Percentiles rank a stretch among this genome's conserved stretches.
Evolutionary conservation across 352 stramenopile genomes (phyloP).

Genomic region (Elongisporangium anandrum): DNA sequence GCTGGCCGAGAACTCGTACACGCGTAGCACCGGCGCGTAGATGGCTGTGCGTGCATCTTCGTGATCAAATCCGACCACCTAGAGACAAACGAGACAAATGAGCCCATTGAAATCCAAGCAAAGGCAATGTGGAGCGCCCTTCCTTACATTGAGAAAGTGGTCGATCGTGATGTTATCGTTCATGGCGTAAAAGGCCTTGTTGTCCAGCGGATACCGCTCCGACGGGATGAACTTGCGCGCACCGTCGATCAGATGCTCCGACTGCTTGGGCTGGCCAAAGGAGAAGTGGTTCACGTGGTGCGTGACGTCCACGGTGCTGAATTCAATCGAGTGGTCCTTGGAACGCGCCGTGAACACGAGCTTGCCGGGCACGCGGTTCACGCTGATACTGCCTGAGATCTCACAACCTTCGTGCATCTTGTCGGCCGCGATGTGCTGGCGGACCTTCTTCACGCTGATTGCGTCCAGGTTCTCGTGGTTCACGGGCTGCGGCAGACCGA

Average conservation of each 20-base stretch:
- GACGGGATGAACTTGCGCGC: slow-evolving; percentile 37
- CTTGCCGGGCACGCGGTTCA: slow-evolving; percentile 71
- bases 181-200: slow-evolving; percentile 41
- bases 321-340: slow-evolving; percentile 67
- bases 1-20: slow-evolving; percentile 77
- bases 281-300: slow-evolving; percentile 82
- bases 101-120: not conserved
- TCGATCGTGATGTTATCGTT: slow-evolving; percentile 75
- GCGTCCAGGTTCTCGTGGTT: slow-evolving; percentile 48
- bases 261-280: slow-evolving; percentile 72
- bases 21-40: slow-evolving; percentile 41
- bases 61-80: slow-evolving; percentile 80
- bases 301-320: slow-evolving; percentile 50
- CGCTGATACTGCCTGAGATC: slow-evolving; percentile 72
- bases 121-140: not conserved
- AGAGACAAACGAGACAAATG: not conserved
- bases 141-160: slow-evolving; percentile 83
- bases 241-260: slow-evolving; percentile 52
- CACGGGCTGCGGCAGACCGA: slow-evolving; percentile 42
- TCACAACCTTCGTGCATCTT: slow-evolving; percentile 53
- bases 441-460: slow-evolving; percentile 46
- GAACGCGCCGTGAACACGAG: slow-evolving; percentile 65
- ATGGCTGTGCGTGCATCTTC: slow-evolving; percentile 46
- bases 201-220: slow-evolving; percentile 64
- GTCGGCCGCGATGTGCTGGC: slow-evolving; percentile 16